Evolutionary conservation across 371 early-diverging fungal genomes (phyloP).

Genomic region (Mucor saturninus): DNA sequence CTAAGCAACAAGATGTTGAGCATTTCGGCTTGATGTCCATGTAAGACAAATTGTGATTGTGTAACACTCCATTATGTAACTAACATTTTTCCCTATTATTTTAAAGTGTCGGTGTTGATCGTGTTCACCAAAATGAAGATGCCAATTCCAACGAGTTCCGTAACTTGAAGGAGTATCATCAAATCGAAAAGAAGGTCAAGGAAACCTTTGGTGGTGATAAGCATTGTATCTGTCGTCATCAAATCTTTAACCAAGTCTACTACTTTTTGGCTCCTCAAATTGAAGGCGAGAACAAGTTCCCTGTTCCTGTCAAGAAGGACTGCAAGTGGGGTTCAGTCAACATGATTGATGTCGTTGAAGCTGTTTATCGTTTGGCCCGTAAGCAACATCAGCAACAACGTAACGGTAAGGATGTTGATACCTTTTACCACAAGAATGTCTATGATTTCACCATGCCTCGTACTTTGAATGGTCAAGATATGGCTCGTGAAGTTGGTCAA

Average conservation of each 20-base stretch:
- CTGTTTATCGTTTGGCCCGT: slow-evolving; percentile 26
- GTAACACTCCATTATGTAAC: background rate
- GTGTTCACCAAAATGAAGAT: slow-evolving; percentile 12
- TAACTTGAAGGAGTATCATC: slow-evolving; percentile 22
- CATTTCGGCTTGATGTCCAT: slow-evolving; percentile 37
- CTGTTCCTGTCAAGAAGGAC: slow-evolving; percentile 35
- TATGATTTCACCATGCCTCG: slow-evolving; percentile 33
- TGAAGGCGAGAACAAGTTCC: slow-evolving; percentile 29
- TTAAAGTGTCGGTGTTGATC: slow-evolving; percentile 39
- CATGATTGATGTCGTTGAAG: slow-evolving; percentile 41
- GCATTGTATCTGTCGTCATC: slow-evolving; percentile 31
- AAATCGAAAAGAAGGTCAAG: slow-evolving; percentile 41
- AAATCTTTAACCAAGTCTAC: slow-evolving; percentile 36
- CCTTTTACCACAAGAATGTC: slow-evolving; percentile 22
- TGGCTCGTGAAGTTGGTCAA: slow-evolving; percentile 32
- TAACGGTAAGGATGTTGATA: background rate
- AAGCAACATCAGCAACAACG: slow-evolving; percentile 17
- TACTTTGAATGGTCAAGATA: slow-evolving; percentile 20
- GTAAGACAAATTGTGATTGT: slow-evolving; percentile 29
- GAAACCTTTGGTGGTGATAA: slow-evolving; percentile 26
- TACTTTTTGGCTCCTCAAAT: slow-evolving; percentile 43
- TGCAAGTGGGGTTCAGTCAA: slow-evolving; percentile 38
- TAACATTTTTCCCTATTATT: background rate
- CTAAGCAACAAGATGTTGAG: slow-evolving; percentile 31
- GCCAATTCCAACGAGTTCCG: slow-evolving; percentile 9